Evolutionary conservation across 352 stramenopile genomes (phyloP), one percentile per base, ranked within the genome.

Genomic region (Phytophthora cactorum): DNA sequence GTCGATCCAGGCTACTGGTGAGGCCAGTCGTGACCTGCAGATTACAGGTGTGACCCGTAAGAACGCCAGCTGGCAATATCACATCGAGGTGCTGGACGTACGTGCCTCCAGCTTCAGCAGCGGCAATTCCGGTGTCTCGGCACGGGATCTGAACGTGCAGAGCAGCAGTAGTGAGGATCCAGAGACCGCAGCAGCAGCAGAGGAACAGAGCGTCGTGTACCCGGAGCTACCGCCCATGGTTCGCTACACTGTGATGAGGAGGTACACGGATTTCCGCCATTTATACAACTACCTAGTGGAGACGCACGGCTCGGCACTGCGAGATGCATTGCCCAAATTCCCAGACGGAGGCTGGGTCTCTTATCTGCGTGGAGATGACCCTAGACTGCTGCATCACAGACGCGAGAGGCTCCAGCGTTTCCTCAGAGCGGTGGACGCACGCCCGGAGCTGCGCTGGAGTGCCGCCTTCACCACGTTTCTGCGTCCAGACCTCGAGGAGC

Each of bases 71-170:
- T 93, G 85, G 85, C 78, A 89, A 58, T 93, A 93, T 70, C 85
- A 93, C 73, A 87, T 93, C 65, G 83, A 93, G 44, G 81, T 90
- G 66, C 78, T 93, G 45, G 83, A 93, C 67, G 78, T 88, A 27
- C 82, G 85, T 47, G 70, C 59, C 15, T 62, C 49, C 34, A 70
- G 64, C 64, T 63, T 63, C 38, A 63, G 31, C 28, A 77, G 65
- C 51, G 56, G 49, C 38, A 63, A 52, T 32, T 59, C 59, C 15
- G 52, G 25, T 31, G 55, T 25, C 12, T 68, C 39, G 5, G 27
- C 51, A 31, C 47, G 45, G 27, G 41, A 64, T 36, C 50, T 55
- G 36, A 59, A 54, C 11, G 50, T 39, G 3, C 2, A 8, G n/a
- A 39, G 27, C 32, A 55, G 15, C 17, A 53, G 14, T 44, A 57